Evolutionary conservation across 306 rosid species (phyloP).

Genomic region (Rubus idaeus): DNA sequence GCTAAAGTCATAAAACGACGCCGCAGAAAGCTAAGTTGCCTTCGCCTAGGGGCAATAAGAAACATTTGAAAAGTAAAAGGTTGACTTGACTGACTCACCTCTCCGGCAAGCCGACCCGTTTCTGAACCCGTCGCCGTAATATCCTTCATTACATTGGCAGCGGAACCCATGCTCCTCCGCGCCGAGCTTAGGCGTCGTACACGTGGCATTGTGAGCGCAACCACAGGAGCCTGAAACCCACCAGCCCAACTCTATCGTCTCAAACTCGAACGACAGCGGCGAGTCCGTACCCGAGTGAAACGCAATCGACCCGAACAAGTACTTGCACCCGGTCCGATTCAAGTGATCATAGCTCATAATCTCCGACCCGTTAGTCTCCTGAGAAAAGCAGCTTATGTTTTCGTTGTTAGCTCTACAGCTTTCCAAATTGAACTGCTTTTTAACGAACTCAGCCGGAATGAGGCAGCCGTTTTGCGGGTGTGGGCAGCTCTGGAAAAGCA

Average conservation of each 20-base stretch:
- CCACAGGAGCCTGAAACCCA: constrained; percentile 45
- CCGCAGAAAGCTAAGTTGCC: not conserved
- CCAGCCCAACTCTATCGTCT: constrained; percentile 69
- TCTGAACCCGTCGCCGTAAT: constrained; percentile 58
- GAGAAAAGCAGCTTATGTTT: constrained; percentile 52
- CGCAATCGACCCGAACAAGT: constrained; percentile 51
- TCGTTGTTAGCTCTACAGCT: constrained; percentile 26
- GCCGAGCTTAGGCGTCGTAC: not conserved
- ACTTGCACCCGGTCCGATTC: constrained; percentile 25
- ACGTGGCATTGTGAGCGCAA: constrained; percentile 39
- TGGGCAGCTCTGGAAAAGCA: constrained; percentile 55
- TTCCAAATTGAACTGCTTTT: constrained; percentile 13
- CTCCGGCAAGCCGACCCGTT: constrained; percentile 62
- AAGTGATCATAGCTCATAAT: constrained; percentile 20
- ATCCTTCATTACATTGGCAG: constrained; percentile 55
- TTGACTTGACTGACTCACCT: constrained; percentile 53
- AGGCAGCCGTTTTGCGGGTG: constrained; percentile 32
- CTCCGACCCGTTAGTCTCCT: not conserved
- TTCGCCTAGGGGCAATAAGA: no score
- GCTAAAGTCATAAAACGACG: not conserved
- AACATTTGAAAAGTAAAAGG: no score
- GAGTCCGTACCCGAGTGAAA: constrained; percentile 30
- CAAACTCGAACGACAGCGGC: constrained; percentile 40
- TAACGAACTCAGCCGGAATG: constrained; percentile 34
- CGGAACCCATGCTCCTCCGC: constrained; percentile 32